Evolutionary conservation across 1,139 yeast species (phyloP), one percentile per base, ranked within the genome.

Genomic region (Taiozyma sp.): DNA sequence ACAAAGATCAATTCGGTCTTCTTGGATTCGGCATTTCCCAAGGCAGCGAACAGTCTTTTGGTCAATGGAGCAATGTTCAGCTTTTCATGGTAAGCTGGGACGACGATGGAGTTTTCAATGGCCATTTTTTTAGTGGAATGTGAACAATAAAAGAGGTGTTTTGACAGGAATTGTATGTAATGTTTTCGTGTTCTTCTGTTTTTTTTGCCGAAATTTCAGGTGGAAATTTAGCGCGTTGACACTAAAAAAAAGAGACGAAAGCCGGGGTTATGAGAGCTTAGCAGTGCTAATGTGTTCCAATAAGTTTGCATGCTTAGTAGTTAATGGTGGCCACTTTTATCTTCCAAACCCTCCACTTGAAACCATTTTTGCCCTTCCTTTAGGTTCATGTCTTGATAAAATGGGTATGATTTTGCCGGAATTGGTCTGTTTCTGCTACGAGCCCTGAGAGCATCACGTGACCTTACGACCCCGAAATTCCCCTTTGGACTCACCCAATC

Each of bases 81-180:
- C 57, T 67, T 73, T 56, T 74, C 79, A 53, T 73, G 76, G 60
- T 73, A 74, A 19, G 79, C 78, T 34, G 79, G 79, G 41, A 74
- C 78, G 51, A 73, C 72, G 45, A 73, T 70, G 48, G 72, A 64
- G 63, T 70, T 68, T 46, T 67, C 70, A 49, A 70, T 66, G 22
- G 72, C 59, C 73, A 70, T 70, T 29, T 12, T 28, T 12, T 28
- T 12, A n/a, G 19, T 8, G 36, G 36, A n/a, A 32, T 7, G 8
- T 14, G 19, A 32, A 32, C 36, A 32, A 32, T 32, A 7, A 8
- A 32, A 32, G 36, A 32, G 19, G 36, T 32, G 36, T 32, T n/a
- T 32, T n/a, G 36, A 30, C 34, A 30, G 34, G 14, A 32, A 1
- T 32, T 32, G 36, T 30, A 30, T 12, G 34, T 30, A 30, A n/a